Percentiles rank a stretch among this genome's conserved stretches.
Evolutionary conservation across 2,329 filamentous ascomycete species (phyloP).

Genomic region (Xylaria sp.): DNA sequence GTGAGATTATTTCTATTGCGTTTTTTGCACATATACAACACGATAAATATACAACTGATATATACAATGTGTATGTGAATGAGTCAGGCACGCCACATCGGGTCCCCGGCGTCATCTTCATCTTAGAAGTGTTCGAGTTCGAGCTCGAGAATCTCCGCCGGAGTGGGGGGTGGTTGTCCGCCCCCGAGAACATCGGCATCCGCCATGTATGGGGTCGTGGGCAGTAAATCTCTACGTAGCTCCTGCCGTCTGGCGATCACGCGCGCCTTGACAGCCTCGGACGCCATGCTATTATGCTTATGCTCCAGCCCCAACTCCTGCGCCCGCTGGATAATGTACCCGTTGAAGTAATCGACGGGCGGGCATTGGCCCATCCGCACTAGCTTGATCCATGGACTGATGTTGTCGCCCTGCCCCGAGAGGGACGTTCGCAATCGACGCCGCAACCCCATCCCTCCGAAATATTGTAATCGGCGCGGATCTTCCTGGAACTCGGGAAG

Average conservation of each 20-base stretch:
- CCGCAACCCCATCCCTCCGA: slow-evolving; percentile 70
- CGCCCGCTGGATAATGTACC: slow-evolving; percentile 82
- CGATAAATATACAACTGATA: slow-evolving; percentile 30
- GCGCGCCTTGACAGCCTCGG: slow-evolving; percentile 79
- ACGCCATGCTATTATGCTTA: slow-evolving; percentile 76
- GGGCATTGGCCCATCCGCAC: slow-evolving; percentile 70
- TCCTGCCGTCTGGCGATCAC: slow-evolving; percentile 50
- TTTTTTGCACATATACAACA: slow-evolving; percentile 21
- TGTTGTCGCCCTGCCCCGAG: slow-evolving; percentile 63
- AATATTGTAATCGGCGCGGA: slow-evolving; percentile 64
- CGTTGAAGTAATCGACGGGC: slow-evolving; percentile 87
- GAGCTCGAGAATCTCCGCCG: slow-evolving; percentile 26
- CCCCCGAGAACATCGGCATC: slow-evolving; percentile 43
- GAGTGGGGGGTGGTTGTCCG: slow-evolving; percentile 27
- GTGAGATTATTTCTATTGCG: slow-evolving; percentile 21
- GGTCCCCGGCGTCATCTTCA: not conserved
- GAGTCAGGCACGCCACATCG: no score
- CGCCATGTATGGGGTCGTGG: slow-evolving; percentile 42
- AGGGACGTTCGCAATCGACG: slow-evolving; percentile 67
- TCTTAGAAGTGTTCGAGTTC: not conserved
- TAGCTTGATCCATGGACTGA: slow-evolving; percentile 75
- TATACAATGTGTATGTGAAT: slow-evolving; percentile 9
- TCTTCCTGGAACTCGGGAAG: slow-evolving; percentile 78
- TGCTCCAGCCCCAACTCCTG: slow-evolving; percentile 77
- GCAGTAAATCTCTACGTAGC: slow-evolving; percentile 42